Percentiles rank a stretch among this genome's conserved stretches.
Evolutionary conservation across 805 yeast species (phyloP).

Genomic region (Saccharomycopsis olivae): DNA sequence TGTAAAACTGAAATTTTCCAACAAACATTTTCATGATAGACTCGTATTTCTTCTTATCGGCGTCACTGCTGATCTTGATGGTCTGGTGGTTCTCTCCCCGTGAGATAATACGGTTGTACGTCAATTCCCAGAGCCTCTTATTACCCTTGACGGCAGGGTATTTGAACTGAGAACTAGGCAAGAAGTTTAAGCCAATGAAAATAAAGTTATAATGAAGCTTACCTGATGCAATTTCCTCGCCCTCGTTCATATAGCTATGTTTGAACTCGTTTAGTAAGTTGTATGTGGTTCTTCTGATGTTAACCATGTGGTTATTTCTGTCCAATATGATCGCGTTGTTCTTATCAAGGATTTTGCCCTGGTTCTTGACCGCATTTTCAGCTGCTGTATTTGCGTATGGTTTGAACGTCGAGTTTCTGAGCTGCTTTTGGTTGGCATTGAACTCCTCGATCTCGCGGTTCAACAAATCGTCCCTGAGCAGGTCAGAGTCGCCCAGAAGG

Average conservation of each 20-base stretch:
- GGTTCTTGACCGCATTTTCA: not conserved
- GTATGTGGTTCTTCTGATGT: slow-evolving; percentile 62
- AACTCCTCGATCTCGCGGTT: slow-evolving; percentile 5
- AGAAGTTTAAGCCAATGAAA: slow-evolving; percentile 61
- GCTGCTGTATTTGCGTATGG: not conserved
- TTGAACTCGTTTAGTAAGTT: slow-evolving; percentile 29
- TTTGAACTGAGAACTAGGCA: slow-evolving; percentile 24
- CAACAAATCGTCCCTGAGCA: slow-evolving; percentile 4
- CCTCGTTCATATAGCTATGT: not conserved
- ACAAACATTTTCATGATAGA: slow-evolving; percentile 67
- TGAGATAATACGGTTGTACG: slow-evolving; percentile 44
- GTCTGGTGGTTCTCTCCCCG: slow-evolving; percentile 63
- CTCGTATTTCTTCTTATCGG: slow-evolving; percentile 33
- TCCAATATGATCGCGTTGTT: slow-evolving; percentile 61
- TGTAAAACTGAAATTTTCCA: slow-evolving; percentile 53
- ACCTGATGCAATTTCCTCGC: not conserved
- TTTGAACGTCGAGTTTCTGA: not conserved
- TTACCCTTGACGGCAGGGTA: slow-evolving; percentile 7
- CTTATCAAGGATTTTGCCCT: slow-evolving; percentile 12
- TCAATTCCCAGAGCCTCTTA: slow-evolving; percentile 35
- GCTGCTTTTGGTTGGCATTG: not conserved
- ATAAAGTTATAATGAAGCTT: slow-evolving; percentile 27
- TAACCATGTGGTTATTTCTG: slow-evolving; percentile 65
- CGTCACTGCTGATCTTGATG: slow-evolving; percentile 36
- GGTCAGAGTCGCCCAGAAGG: slow-evolving; percentile 17